These are phyloP conservation scores for Vinca minor DNA, from an alignment of 257 asterid species.

Conservation along the genomic window DNA sequence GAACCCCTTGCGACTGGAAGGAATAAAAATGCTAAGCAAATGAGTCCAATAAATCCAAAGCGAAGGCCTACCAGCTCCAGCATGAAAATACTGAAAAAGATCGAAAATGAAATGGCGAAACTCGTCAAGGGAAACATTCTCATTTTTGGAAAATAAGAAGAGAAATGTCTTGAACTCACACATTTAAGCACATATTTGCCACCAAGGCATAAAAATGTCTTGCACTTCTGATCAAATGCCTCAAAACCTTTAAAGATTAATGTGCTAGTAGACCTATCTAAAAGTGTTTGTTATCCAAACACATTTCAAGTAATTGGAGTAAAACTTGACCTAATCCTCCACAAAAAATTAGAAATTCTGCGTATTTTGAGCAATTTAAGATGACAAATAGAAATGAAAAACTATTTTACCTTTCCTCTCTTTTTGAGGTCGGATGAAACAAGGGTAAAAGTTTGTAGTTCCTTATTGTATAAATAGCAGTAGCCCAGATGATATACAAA, in stretches of 20 bases:
- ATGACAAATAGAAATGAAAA: not conserved
- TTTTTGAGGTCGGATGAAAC: constrained; percentile 26
- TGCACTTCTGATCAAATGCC: not conserved
- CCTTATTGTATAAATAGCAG: constrained; percentile 29
- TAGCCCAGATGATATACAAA: constrained; percentile 52
- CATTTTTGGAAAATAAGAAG: not conserved
- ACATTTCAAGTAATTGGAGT: too few relatives aligned
- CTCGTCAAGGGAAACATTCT: constrained; percentile 1
- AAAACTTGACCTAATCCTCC: too few relatives aligned
- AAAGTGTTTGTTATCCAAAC: too few relatives aligned
- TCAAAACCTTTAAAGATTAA: not conserved
- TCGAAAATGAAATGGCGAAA: constrained; percentile 8
- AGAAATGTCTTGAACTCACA: not conserved
- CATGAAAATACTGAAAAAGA: constrained; percentile 34
- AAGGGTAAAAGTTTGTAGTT: constrained; percentile 23
- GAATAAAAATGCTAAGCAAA: constrained; percentile 63
- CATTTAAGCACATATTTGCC: not conserved
- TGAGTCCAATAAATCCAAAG: constrained; percentile 54
- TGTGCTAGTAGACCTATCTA: not conserved
- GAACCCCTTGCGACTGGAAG: constrained; percentile 75
- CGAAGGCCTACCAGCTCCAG: constrained; percentile 62
- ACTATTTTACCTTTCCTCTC: constrained; percentile 31
- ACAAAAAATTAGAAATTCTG: too few relatives aligned
- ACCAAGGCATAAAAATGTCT: too few relatives aligned
- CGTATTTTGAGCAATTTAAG: too few relatives aligned